phyloP scores from a whole-genome alignment of 2,329 filamentous ascomycete genomes.

The Podosphaera xanthii region DNA sequence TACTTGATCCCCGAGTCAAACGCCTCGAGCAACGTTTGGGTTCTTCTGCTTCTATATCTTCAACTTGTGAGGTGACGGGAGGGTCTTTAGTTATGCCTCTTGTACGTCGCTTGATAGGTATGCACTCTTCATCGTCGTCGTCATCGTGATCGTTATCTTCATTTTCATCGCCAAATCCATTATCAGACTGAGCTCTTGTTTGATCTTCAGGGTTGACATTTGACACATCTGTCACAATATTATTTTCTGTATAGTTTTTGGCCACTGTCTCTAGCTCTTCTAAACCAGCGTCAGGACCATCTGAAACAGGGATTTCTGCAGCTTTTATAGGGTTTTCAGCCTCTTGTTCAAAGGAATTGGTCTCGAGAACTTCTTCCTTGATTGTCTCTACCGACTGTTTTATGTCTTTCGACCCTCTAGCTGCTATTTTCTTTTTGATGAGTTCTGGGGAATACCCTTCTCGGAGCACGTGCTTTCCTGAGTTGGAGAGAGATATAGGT shows the following conservation, averaged over 20 bases:
- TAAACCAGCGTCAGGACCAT: slow-evolving; percentile 9
- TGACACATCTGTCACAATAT: neutral
- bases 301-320: slow-evolving; percentile 12
- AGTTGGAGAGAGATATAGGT: slow-evolving; percentile 34
- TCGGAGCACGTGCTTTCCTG: slow-evolving; percentile 32
- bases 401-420: slow-evolving; percentile 14
- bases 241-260: neutral
- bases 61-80: slow-evolving; percentile 17
- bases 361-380: slow-evolving; percentile 16
- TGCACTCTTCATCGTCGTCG: slow-evolving; percentile 15
- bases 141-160: slow-evolving; percentile 8
- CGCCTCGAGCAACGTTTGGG: slow-evolving; percentile 11
- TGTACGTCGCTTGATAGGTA: slow-evolving; percentile 20
- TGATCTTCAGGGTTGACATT: neutral
- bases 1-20: slow-evolving; percentile 11
- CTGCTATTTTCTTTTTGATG: slow-evolving; percentile 13
- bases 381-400: slow-evolving; percentile 15
- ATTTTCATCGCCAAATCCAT: slow-evolving; percentile 3
- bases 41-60: slow-evolving; percentile 21
- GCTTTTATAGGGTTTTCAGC: slow-evolving; percentile 7
- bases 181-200: neutral
- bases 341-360: slow-evolving; percentile 13
- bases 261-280: slow-evolving; percentile 6
- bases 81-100: slow-evolving; percentile 13
- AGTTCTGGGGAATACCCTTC: slow-evolving; percentile 32